These are phyloP conservation scores for Sanghuangporus baumii DNA, from an alignment of 1,284 basidiomycete genomes.

Conservation along the genomic window DNA sequence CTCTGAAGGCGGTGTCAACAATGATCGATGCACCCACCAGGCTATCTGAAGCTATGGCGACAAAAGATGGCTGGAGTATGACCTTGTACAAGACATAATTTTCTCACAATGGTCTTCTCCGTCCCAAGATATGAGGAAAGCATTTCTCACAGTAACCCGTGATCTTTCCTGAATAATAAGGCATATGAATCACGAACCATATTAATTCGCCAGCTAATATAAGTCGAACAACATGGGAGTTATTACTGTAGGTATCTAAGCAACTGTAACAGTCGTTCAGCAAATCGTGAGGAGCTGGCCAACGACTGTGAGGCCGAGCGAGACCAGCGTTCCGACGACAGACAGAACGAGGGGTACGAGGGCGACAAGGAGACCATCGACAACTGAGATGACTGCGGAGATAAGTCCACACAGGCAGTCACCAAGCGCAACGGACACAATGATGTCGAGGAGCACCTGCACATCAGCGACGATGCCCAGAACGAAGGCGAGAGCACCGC, in stretches of 20 bases:
- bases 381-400: constrained; percentile 6
- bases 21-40: too few relatives aligned
- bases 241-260: background rate
- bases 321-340: background rate
- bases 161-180: background rate
- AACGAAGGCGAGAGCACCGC: background rate
- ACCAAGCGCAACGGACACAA: constrained; percentile 1
- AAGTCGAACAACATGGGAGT: background rate
- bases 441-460: constrained; percentile 2
- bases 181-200: background rate
- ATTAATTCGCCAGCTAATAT: background rate
- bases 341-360: background rate
- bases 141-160: too few relatives aligned
- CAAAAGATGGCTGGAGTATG: too few relatives aligned
- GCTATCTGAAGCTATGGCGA: too few relatives aligned
- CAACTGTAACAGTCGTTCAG: background rate
- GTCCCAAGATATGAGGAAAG: too few relatives aligned
- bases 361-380: background rate
- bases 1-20: too few relatives aligned
- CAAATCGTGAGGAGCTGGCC: constrained; percentile 6
- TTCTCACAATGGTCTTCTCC: too few relatives aligned
- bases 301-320: constrained; percentile 3
- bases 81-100: too few relatives aligned
- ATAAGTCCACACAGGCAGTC: constrained; percentile 8
- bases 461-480: background rate